Evolutionary conservation across 176 grass and related monocot species (phyloP).

Genomic region (Carex littledalei): DNA sequence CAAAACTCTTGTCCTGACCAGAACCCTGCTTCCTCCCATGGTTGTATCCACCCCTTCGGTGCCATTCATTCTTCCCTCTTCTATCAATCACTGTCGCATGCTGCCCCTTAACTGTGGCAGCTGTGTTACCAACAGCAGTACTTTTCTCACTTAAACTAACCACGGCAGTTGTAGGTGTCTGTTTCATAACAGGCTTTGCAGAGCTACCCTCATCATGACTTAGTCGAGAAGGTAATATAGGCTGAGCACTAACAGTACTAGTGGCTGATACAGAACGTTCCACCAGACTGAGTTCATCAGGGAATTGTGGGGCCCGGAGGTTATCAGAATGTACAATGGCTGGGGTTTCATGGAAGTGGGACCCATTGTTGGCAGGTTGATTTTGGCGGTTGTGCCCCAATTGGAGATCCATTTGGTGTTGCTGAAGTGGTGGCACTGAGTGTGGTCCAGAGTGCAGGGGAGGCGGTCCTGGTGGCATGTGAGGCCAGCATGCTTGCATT

Average conservation of each 20-base stretch:
- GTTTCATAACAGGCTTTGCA: constrained; percentile 51
- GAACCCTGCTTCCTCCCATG: constrained; percentile 45
- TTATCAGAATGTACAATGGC: constrained; percentile 34
- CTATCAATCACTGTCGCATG: constrained; percentile 26
- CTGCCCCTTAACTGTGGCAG: constrained; percentile 29
- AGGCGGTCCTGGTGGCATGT: constrained; percentile 53
- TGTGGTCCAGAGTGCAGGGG: constrained; percentile 63
- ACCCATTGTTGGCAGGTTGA: constrained; percentile 30
- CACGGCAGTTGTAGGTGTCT: constrained; percentile 22
- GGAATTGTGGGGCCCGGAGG: constrained; percentile 40
- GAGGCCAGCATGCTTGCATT: constrained; percentile 91
- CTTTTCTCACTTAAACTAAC: constrained; percentile 37
- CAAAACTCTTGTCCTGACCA: constrained; percentile 54
- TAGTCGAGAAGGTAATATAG: constrained; percentile 33
- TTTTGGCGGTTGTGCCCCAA: constrained; percentile 50
- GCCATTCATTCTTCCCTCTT: constrained; percentile 53
- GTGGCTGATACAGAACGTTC: constrained; percentile 43
- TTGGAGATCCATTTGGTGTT: constrained; percentile 64
- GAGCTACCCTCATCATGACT: not conserved
- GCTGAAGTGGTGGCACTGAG: constrained; percentile 59
- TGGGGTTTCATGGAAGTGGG: constrained; percentile 42
- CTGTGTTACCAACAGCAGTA: constrained; percentile 22
- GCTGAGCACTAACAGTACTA: constrained; percentile 30
- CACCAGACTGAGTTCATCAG: constrained; percentile 42
- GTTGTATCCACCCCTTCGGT: constrained; percentile 47